Base-by-base conservation (phyloP, 495 filamentous ascomycete species). In the Podospora pseudopauciseta region DNA sequence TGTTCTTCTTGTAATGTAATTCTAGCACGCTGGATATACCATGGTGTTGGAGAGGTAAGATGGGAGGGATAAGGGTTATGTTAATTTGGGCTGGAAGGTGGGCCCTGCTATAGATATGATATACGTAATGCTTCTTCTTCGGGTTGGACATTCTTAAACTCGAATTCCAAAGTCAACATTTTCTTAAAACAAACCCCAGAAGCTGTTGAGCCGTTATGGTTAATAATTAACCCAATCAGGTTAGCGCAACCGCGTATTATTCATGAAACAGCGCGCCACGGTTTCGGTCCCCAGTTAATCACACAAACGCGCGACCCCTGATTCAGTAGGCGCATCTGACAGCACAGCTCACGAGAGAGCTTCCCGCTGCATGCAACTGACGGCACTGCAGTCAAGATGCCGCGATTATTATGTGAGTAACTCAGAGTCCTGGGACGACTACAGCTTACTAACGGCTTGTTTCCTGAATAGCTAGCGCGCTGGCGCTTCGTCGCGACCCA, bases 401-500 rank as follows among this genome's bases (percentile, higher is more conserved):
- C 76, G 70, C 73, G 76, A 72, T 66, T 78, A 55, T 39, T 78
- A 66, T 67, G 76, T 78, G 53, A 65, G 72, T 67, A 39, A n/a
- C 7, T 32, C 18, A 0, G 5, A n/a, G 18, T 34, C 15, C 5
- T 62, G 9, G 49, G 15, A n/a, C 19, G 34, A 63, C 34, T 20
- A 18, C 18, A 11, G 20, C 26, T 27, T 13, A 23, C 65, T 65
- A 54, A 70, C 66, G 30, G 16, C 32, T 53, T 53, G 7, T n/a
- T 20, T 56, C 28, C 63, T 34, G 6, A 19, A 60, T 70, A 87
- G 85, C 84, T 64, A 82, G 83, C 68, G 77, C 74, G 60, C 68
- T 82, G 69, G 77, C 76, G 64, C 78, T 92, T 67, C 86, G 89
- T 73, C 85, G 85, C 79, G 88, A 92, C 74, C 85, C 88, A 65